Base-by-base conservation (phyloP, 805 yeast species). In the Cyberlindnera suaveolens region DNA sequence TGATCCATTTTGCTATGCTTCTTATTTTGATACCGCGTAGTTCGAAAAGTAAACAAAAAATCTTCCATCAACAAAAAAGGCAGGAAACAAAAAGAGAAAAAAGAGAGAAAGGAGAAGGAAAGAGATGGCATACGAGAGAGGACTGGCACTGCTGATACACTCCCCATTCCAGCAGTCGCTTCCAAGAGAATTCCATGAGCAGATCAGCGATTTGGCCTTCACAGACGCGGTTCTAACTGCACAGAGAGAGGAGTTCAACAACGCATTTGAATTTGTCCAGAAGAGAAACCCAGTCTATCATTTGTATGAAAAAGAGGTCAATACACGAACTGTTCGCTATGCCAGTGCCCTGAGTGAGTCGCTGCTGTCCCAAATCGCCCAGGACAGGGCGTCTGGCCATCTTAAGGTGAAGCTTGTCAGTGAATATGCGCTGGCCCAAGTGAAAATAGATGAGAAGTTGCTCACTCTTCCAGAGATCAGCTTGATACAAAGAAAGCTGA, bases 151-250 rank as follows among this genome's bases (percentile, higher is more conserved):
- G 17, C 39, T 48, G 49, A 46, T 36, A 3, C 38, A 40, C 31
- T 46, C 59, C 0, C 61, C 61, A 1, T 56, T 54, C 44, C 52
- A 50, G 31, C 34, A 40, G 26, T 39, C 53, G 5, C 49, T 54
- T 15, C 41, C 53, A 1, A 36, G 38, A 6, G 43, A 43, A 13
- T 42, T 46, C 35, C 38, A 39, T 15, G 34, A 42, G 0, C 35
- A 36, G 3, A 20, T 40, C 7, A 34, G 36, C 8, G 30, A 40
- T 5, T 36, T 46, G 27, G 45, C 38, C 19, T 40, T 42, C 3
- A 26, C 31, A 5, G 27, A 35, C 5, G 53, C 55, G 2, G n/a
- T 45, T 20, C 34, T 17, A 16, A 23, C 15, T 14, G 46, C 51
- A 3, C 36, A 23, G 23, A 20, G 13, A 3, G 29, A 16, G 7